Percentiles rank a stretch among this genome's conserved stretches.
Evolutionary conservation across 2,329 filamentous ascomycete species (phyloP).

Genomic region (Aquanectria penicillioides): DNA sequence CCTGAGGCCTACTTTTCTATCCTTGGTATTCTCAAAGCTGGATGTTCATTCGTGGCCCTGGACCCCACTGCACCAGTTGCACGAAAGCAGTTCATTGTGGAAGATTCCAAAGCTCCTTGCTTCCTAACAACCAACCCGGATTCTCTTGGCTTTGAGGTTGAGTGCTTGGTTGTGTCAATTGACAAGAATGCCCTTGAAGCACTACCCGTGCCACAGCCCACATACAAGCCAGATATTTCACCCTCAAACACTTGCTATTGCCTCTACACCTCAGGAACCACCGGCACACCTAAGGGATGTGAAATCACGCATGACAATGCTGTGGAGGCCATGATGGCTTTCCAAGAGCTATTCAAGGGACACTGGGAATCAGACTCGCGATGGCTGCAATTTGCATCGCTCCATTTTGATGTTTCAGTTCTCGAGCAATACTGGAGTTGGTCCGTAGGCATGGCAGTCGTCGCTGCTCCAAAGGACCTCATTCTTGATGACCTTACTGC

Average conservation of each 20-base stretch:
- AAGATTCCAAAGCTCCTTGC: constrained; percentile 74
- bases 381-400: constrained; percentile 93
- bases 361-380: constrained; percentile 80
- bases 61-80: constrained; percentile 78
- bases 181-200: constrained; percentile 44
- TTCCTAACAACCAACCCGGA: constrained; percentile 64
- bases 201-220: constrained; percentile 20
- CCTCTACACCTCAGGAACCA: constrained; percentile 88
- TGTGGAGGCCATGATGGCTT: constrained; percentile 89
- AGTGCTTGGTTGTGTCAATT: constrained; percentile 47
- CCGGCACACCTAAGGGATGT: constrained; percentile 87
- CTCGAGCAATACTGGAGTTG: constrained; percentile 96
- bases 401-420: constrained; percentile 94
- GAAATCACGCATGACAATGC: constrained; percentile 89
- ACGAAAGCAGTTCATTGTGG: constrained; percentile 80
- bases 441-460: constrained; percentile 87
- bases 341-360: constrained; percentile 78
- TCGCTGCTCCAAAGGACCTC: constrained; percentile 83
- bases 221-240: constrained; percentile 34
- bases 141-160: constrained; percentile 46
- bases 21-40: constrained; percentile 82
- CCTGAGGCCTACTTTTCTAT: constrained; percentile 86
- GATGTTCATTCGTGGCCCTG: constrained; percentile 82
- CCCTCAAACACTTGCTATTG: constrained; percentile 77
- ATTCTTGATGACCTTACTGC: constrained; percentile 84